Base-by-base conservation (phyloP, 805 yeast species). In the Yarrowia bubula region DNA sequence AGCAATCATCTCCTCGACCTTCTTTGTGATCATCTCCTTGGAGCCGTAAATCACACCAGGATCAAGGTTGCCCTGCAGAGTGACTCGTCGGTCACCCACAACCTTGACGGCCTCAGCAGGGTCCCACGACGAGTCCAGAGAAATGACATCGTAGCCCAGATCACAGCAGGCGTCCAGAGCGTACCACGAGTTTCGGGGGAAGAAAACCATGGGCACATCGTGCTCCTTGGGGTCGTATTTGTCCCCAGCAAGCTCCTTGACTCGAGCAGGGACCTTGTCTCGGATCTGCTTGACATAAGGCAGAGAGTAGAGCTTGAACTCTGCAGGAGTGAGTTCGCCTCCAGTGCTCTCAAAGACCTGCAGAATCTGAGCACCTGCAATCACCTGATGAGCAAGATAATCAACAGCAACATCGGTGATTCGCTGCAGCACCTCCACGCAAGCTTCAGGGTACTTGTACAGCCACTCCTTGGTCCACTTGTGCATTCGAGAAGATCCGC, bases 261-360 rank as follows among this genome's bases (percentile, higher is more conserved):
- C 81, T 72, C 95, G 85, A 10, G 72, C 66, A 18, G 93, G 96
- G 51, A 93, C 82, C 69, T 82, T 83, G 17, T 79, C 77, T 32
- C 90, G 83, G 66, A 93, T 92, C 73, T 90, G 90, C 69, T 81
- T 83, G 71, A 95, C 79, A 74, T 90, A 95, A 3, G 98, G 98
- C 72, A 93, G 83, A 4, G 96, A 87, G 76, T 92, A 95, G 75
- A 89, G 92, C 68, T 82, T 82, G 77, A 93, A 95, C 72, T 95
- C 99, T 62, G 79, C 79, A 11, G 97, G 96, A 1, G 96, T 95
- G 66, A 95, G 81, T 77, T 95, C 98, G 61, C 98, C 97, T 66
- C 97, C 99, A 96, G 97, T 92, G 41, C 96, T 89, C 74, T 95
- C 99, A 74, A 95, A 95, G 39, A 95, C 92, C 77, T 95, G 99